Evolutionary conservation across 2,329 filamentous ascomycete species (phyloP).

Genomic region (Xylariomycetidae sp.): DNA sequence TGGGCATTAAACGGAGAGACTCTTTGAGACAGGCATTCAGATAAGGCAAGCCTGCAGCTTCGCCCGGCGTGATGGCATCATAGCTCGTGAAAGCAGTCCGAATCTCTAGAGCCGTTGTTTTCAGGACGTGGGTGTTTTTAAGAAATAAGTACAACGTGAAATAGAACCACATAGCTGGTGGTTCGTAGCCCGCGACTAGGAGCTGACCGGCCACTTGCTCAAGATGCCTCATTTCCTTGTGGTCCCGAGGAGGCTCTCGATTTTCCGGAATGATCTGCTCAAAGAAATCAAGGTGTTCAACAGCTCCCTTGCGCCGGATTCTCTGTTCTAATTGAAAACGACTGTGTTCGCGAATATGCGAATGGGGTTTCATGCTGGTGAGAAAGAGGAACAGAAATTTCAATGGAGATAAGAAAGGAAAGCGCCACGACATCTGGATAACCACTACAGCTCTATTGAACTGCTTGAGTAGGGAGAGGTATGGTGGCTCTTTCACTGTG

Average conservation of each 20-base stretch:
- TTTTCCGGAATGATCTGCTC: slow-evolving; percentile 1
- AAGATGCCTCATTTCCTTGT: background rate
- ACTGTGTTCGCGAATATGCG: background rate
- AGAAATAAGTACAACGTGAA: too few relatives aligned
- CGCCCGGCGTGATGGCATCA: slow-evolving; percentile 23
- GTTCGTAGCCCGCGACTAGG: background rate
- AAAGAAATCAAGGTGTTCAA: background rate
- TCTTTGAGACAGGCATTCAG: slow-evolving; percentile 32
- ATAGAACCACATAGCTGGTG: background rate
- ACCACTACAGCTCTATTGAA: background rate
- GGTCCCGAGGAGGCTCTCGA: background rate
- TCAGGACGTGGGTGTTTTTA: too few relatives aligned
- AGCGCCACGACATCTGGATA: background rate
- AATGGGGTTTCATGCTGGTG: background rate
- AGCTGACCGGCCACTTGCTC: background rate
- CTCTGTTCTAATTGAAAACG: too few relatives aligned
- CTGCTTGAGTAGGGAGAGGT: background rate
- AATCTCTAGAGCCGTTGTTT: too few relatives aligned
- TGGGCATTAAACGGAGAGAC: slow-evolving; percentile 27
- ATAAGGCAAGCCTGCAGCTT: slow-evolving; percentile 24
- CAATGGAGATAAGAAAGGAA: background rate
- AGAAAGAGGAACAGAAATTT: background rate
- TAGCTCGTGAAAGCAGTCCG: slow-evolving; percentile 23
- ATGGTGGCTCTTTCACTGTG: background rate
- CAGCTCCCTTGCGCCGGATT: background rate